These are phyloP conservation scores for Amanita phalloides DNA, from an alignment of 768 basidiomycete genomes.

Conservation along the genomic window DNA sequence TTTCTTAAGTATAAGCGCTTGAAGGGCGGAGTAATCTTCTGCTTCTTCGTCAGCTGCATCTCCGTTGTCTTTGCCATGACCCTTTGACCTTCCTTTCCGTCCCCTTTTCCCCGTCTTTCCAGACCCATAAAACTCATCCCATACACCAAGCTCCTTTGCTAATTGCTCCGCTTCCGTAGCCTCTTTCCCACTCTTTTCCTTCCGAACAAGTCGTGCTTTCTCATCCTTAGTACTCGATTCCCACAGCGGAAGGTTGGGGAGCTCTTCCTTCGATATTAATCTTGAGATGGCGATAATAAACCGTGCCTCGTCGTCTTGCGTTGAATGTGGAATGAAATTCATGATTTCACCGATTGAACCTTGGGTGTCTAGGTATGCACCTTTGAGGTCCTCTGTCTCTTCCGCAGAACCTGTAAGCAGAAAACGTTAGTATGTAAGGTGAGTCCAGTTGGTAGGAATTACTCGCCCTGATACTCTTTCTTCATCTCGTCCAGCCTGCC, in stretches of 20 bases:
- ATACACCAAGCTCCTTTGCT: conserved; percentile 84
- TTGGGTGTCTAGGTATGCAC: conserved; percentile 56
- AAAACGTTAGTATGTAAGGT: neutral
- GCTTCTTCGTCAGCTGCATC: conserved; percentile 24
- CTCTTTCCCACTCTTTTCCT: conserved; percentile 68
- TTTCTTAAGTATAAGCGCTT: conserved; percentile 74
- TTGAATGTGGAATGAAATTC: conserved; percentile 78
- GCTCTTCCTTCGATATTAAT: conserved; percentile 50
- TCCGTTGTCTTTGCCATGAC: conserved; percentile 31
- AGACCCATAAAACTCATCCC: conserved; percentile 87
- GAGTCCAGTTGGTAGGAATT: neutral
- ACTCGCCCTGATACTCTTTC: conserved; percentile 82
- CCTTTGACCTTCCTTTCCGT: conserved; percentile 41
- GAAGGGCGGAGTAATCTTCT: conserved; percentile 58
- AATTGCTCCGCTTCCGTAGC: conserved; percentile 75
- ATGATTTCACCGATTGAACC: conserved; percentile 81
- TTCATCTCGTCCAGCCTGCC: conserved; percentile 89
- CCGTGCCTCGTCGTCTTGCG: conserved; percentile 75
- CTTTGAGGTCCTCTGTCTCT: conserved; percentile 70
- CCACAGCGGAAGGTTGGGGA: conserved; percentile 56
- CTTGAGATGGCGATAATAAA: conserved; percentile 61
- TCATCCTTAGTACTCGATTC: conserved; percentile 62
- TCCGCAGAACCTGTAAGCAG: conserved; percentile 64
- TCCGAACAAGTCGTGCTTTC: conserved; percentile 63
- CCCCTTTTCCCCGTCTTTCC: conserved; percentile 57